These are phyloP conservation scores for Penicillium turbatum DNA, from an alignment of 495 filamentous ascomycete genomes.

Conservation along the genomic window DNA sequence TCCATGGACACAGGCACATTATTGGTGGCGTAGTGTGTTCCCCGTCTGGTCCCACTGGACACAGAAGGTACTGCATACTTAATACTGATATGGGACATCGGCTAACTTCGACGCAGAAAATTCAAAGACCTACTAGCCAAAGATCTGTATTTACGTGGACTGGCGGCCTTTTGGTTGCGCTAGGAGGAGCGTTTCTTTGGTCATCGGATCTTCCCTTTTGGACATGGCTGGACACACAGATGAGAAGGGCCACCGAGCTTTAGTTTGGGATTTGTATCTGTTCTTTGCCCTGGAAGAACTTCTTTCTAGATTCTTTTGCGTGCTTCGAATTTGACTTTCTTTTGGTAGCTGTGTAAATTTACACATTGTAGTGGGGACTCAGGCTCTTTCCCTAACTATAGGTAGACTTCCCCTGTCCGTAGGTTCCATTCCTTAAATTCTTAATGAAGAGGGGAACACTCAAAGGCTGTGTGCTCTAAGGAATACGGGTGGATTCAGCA, in stretches of 20 bases:
- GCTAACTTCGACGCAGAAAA: not conserved
- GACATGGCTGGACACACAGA: not conserved
- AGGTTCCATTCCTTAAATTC: no score
- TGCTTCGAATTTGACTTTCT: no score
- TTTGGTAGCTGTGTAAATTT: no score
- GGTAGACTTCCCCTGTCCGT: no score
- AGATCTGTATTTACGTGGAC: not conserved
- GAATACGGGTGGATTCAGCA: no score
- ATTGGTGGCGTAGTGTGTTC: conserved; percentile 34
- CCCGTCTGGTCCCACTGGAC: conserved; percentile 36
- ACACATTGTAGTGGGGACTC: no score
- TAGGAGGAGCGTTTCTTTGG: not conserved
- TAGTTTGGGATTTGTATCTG: no score
- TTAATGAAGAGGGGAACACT: no score
- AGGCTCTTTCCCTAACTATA: no score
- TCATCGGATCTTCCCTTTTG: not conserved
- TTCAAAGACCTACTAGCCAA: not conserved
- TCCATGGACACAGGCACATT: conserved; percentile 39
- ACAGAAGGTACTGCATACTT: conserved; percentile 13
- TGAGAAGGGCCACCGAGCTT: not conserved
- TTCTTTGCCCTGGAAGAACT: no score
- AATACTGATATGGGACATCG: not conserved
- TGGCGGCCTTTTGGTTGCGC: not conserved
- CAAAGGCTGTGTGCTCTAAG: no score
- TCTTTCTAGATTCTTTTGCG: no score